Base-by-base conservation (phyloP, 2,329 filamentous ascomycete genomes). In the Aquanectria penicillioides region DNA sequence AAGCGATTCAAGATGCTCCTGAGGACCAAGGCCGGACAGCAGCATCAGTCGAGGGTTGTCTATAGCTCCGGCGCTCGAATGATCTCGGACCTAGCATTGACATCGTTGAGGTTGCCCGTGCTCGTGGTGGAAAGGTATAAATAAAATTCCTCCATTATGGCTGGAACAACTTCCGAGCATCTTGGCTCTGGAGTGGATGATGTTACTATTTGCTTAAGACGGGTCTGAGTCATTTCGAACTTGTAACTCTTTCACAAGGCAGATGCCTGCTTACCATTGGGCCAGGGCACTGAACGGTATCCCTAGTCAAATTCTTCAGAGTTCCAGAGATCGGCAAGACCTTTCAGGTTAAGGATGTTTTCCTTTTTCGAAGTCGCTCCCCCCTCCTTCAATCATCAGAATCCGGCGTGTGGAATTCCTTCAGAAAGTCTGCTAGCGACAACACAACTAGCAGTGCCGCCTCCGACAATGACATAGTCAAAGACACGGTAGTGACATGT, bases 161-260 rank as follows among this genome's bases (percentile, higher is more conserved):
- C 89, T 92, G 34, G 90, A 93, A 80, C 91, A 94, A 60, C 91
- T 91, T 66, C 91, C 91, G n/a, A 94, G 82, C 15, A 94, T 90
- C 80, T 94, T 94, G 55, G 91, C 91, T 61, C 91, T 87, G 9
- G 91, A 93, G 79, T 94, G 91, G 60, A 90, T 85, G 77, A 94
- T 94, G 77, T 90, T 83, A 36, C 90, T 93, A 80, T 94, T 94
- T 70, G 91, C 90, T 86, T 10, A 22, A 2, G 12, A 23, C 13
- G 1, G 3, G 15, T 26, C 26, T 46, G 4, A 46, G 41, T n/a
- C n/a, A n/a, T n/a, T n/a, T n/a, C n/a, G n/a, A n/a, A n/a, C n/a
- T n/a, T n/a, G n/a, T n/a, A n/a, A n/a, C n/a, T n/a, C n/a, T n/a
- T n/a, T n/a, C n/a, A n/a, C n/a, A n/a, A n/a, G n/a, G n/a, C 17